phyloP scores from a whole-genome alignment of 306 rosid genomes.

The Cicer arietinum region DNA sequence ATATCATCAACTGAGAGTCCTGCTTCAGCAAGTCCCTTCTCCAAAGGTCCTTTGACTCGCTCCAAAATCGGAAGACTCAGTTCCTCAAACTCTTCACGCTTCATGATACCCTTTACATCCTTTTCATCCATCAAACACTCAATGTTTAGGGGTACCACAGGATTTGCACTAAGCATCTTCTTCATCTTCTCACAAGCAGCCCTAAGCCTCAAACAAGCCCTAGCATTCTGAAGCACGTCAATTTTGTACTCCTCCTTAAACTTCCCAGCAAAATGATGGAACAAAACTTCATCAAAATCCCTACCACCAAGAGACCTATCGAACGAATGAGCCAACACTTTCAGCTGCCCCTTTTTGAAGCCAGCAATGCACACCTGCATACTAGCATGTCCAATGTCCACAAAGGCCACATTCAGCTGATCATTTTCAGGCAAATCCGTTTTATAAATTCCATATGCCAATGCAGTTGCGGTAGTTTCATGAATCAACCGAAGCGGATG shows the following conservation, averaged over 20 bases:
- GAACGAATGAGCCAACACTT: slow-evolving; percentile 77
- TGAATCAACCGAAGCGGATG: slow-evolving; percentile 88
- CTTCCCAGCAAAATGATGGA: slow-evolving; percentile 76
- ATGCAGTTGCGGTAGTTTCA: slow-evolving; percentile 90
- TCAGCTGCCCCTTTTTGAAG: slow-evolving; percentile 88
- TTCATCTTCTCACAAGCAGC: slow-evolving; percentile 92
- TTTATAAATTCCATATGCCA: slow-evolving; percentile 95
- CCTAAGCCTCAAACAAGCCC: slow-evolving; percentile 85
- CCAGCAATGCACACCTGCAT: slow-evolving; percentile 98
- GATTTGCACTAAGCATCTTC: slow-evolving; percentile 94
- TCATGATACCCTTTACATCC: slow-evolving; percentile 84
- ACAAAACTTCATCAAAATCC: slow-evolving; percentile 89
- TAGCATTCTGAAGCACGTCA: slow-evolving; percentile 79
- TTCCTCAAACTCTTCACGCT: slow-evolving; percentile 90
- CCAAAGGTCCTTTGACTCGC: slow-evolving; percentile 86
- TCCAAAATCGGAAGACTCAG: slow-evolving; percentile 82
- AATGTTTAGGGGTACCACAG: slow-evolving; percentile 81
- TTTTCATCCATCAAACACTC: slow-evolving; percentile 98
- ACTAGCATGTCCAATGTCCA: slow-evolving; percentile 93
- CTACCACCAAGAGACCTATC: slow-evolving; percentile 93
- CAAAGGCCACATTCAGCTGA: slow-evolving; percentile 86
- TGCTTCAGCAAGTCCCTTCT: slow-evolving; percentile 86
- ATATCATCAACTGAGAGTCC: slow-evolving; percentile 69
- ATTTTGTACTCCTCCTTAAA: slow-evolving; percentile 87
- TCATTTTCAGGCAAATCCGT: slow-evolving; percentile 87